Evolutionary conservation across 495 filamentous ascomycete genomes (phyloP).

Genomic region (Trichoderma erinaceum): DNA sequence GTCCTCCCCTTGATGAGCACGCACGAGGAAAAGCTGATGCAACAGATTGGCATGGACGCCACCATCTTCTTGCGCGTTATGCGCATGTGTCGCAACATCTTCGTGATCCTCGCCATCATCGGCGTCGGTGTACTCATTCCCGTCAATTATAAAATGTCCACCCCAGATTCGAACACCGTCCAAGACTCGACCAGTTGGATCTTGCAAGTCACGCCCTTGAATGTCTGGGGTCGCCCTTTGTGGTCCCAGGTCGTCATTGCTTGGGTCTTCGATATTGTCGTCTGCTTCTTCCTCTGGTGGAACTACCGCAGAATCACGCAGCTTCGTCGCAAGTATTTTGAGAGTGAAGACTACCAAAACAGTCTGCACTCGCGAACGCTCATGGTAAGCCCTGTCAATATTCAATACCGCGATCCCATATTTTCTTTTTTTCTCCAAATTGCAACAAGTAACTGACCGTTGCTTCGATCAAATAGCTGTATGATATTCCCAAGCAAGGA

Average conservation of each 20-base stretch:
- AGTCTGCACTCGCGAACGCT: slow-evolving; percentile 86
- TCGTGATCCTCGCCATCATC: slow-evolving; percentile 63
- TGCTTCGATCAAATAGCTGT: slow-evolving; percentile 49
- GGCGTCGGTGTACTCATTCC: slow-evolving; percentile 80
- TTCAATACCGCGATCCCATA: neutral
- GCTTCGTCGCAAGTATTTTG: slow-evolving; percentile 72
- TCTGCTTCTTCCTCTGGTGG: slow-evolving; percentile 79
- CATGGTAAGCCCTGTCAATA: slow-evolving; percentile 52
- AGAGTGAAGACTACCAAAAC: slow-evolving; percentile 80
- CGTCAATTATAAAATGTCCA: slow-evolving; percentile 60
- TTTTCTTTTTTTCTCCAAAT: neutral
- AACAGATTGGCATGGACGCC: slow-evolving; percentile 82
- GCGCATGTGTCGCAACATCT: slow-evolving; percentile 88
- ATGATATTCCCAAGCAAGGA: slow-evolving; percentile 68
- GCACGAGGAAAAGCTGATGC: slow-evolving; percentile 67
- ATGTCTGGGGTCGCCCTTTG: slow-evolving; percentile 49
- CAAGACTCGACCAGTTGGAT: slow-evolving; percentile 33
- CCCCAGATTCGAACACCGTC: slow-evolving; percentile 44
- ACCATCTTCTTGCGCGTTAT: slow-evolving; percentile 83
- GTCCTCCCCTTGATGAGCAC: slow-evolving; percentile 66
- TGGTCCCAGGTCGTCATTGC: slow-evolving; percentile 83
- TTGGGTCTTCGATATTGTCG: slow-evolving; percentile 68
- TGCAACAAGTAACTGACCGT: slow-evolving; percentile 15
- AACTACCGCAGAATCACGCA: slow-evolving; percentile 71
- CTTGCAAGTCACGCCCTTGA: slow-evolving; percentile 46